phyloP scores from a whole-genome alignment of 2,329 filamentous ascomycete genomes.

The Fusarium sp. region DNA sequence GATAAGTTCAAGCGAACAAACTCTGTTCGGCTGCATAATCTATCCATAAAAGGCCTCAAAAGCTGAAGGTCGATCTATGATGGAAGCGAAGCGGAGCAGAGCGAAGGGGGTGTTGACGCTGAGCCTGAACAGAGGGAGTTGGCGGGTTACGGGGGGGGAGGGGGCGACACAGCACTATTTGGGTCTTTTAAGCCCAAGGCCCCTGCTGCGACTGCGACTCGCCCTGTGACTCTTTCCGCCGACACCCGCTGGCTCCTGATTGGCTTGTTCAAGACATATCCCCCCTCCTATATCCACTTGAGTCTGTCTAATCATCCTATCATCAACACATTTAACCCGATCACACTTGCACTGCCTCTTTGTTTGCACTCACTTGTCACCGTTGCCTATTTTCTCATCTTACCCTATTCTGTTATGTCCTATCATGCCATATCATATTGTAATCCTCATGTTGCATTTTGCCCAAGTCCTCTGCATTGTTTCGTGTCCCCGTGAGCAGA shows the following conservation, averaged over 20 bases:
- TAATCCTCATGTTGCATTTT: background rate
- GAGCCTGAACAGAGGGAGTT: constrained; percentile 45
- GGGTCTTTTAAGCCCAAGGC: constrained; percentile 66
- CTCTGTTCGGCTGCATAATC: background rate
- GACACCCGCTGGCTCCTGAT: constrained; percentile 37
- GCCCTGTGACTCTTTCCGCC: constrained; percentile 44
- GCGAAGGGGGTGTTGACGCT: constrained; percentile 19
- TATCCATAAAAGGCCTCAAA: constrained; percentile 21
- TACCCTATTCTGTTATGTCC: background rate
- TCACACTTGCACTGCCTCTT: constrained; percentile 25
- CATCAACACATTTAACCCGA: constrained; percentile 15
- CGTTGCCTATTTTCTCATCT: background rate
- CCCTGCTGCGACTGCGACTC: constrained; percentile 45
- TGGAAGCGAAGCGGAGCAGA: constrained; percentile 18
- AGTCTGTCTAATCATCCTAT: constrained; percentile 27
- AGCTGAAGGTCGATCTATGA: constrained; percentile 15
- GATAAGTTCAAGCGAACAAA: constrained; percentile 1
- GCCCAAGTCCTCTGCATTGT: background rate
- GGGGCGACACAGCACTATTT: constrained; percentile 68
- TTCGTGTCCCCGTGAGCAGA: background rate
- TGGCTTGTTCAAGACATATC: constrained; percentile 31
- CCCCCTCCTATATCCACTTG: constrained; percentile 32
- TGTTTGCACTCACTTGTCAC: background rate
- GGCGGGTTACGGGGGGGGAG: constrained; percentile 55
- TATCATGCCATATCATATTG: background rate